These are phyloP conservation scores for Bisporella sp. DNA, from an alignment of 2,329 filamentous ascomycete species.

Conservation along the genomic window DNA sequence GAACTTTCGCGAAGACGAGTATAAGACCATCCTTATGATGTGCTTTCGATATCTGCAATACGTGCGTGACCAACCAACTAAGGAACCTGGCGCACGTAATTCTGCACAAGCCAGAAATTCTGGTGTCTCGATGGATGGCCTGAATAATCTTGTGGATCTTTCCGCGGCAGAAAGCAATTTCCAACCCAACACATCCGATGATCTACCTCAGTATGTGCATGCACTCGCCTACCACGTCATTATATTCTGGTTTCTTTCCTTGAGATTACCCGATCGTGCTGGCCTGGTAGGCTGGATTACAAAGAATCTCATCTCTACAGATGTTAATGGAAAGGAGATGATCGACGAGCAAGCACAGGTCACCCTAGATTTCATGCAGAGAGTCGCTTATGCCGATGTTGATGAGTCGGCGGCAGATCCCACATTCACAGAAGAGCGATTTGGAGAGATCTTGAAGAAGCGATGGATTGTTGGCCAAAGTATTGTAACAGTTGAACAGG, in stretches of 20 bases:
- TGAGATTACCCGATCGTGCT: slow-evolving; percentile 77
- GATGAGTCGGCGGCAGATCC: slow-evolving; percentile 66
- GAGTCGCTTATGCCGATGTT: slow-evolving; percentile 77
- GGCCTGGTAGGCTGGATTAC: slow-evolving; percentile 87
- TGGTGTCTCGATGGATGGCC: slow-evolving; percentile 9
- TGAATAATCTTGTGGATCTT: slow-evolving; percentile 33
- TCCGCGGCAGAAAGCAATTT: slow-evolving; percentile 34
- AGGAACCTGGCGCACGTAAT: slow-evolving; percentile 27
- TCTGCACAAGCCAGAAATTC: slow-evolving; percentile 28
- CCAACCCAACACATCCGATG: slow-evolving; percentile 48
- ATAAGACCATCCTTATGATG: slow-evolving; percentile 89
- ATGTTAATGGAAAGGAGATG: slow-evolving; percentile 64
- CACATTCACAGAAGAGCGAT: slow-evolving; percentile 56
- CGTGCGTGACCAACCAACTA: slow-evolving; percentile 57
- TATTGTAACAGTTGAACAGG: slow-evolving; percentile 68
- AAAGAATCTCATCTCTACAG: slow-evolving; percentile 71
- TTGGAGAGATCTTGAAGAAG: slow-evolving; percentile 60
- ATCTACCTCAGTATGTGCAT: slow-evolving; percentile 89
- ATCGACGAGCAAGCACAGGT: slow-evolving; percentile 91
- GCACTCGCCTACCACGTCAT: slow-evolving; percentile 92
- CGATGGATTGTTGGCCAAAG: slow-evolving; percentile 69
- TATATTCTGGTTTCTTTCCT: slow-evolving; percentile 90
- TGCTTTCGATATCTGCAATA: slow-evolving; percentile 92
- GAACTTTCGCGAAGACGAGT: slow-evolving; percentile 87
- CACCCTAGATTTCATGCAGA: slow-evolving; percentile 90